Conservation (phyloP, 441 rosid genomes). For the Adansonia grandidieri region DNA sequence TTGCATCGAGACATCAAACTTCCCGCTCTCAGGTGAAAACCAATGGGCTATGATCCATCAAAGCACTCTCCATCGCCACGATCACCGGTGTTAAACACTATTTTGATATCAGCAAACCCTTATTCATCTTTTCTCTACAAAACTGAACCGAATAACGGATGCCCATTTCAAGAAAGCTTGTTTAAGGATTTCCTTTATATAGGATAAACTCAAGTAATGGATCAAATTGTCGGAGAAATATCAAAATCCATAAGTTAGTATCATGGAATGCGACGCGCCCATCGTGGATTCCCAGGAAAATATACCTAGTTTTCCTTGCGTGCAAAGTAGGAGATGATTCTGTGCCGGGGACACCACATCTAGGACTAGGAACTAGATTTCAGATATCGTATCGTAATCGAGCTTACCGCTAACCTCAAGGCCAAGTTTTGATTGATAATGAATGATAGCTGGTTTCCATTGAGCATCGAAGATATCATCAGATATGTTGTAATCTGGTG, state of each 20-base stretch:
- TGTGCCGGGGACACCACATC: too few species aligned
- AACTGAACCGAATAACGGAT: slow-evolving; percentile 67
- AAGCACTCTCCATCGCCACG: slow-evolving; percentile 89
- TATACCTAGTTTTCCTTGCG: slow-evolving; percentile 39
- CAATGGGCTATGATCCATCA: slow-evolving; percentile 77
- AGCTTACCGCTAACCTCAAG: too few species aligned
- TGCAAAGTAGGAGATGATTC: too few species aligned
- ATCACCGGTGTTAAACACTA: slow-evolving; percentile 77
- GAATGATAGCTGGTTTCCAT: slow-evolving; percentile 6
- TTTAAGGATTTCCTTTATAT: slow-evolving; percentile 45
- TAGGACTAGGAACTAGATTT: too few species aligned
- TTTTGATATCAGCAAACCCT: slow-evolving; percentile 63
- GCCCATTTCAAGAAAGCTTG: slow-evolving; percentile 72
- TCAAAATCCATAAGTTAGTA: too few species aligned
- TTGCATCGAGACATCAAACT: slow-evolving; percentile 65
- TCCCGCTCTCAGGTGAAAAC: slow-evolving; percentile 80
- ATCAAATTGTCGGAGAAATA: slow-evolving; percentile 33
- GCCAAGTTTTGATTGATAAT: too few species aligned
- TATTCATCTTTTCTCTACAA: slow-evolving; percentile 56
- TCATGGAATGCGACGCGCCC: slow-evolving; percentile 37
- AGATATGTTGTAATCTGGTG: not conserved
- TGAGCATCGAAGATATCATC: not conserved
- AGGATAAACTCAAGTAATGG: slow-evolving; percentile 38
- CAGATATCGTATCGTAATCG: too few species aligned
- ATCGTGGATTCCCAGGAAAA: slow-evolving; percentile 64